These are phyloP conservation scores for Leptomonas seymouri DNA, from an alignment of 208 protist genomes.

Conservation along the genomic window DNA sequence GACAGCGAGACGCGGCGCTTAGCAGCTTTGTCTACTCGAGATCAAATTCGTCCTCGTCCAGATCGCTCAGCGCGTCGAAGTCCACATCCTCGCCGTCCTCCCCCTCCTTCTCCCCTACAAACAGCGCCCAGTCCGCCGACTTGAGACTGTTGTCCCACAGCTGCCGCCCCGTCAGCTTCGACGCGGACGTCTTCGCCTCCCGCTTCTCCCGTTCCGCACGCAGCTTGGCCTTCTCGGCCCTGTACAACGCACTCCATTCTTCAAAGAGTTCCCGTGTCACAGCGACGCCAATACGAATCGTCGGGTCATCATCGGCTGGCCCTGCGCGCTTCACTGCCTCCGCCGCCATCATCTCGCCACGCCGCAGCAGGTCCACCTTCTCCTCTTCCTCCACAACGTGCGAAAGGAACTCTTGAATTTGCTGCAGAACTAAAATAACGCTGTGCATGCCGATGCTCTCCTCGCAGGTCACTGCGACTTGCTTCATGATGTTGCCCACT, in stretches of 20 bases:
- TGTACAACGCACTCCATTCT: slow-evolving; percentile 74
- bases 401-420: slow-evolving; percentile 71
- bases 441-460: slow-evolving; percentile 82
- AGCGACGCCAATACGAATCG: slow-evolving; percentile 76
- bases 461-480: slow-evolving; percentile 58
- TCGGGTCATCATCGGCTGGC: slow-evolving; percentile 53
- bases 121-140: slow-evolving; percentile 82
- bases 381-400: slow-evolving; percentile 64
- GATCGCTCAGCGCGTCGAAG: slow-evolving; percentile 42
- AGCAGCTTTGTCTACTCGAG: too few species aligned
- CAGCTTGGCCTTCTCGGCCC: slow-evolving; percentile 51
- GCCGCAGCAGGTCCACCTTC: slow-evolving; percentile 66
- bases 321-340: slow-evolving; percentile 40
- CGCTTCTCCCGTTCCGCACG: slow-evolving; percentile 50
- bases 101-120: slow-evolving; percentile 45
- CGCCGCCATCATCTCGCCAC: slow-evolving; percentile 61
- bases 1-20: background rate
- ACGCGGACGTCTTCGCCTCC: slow-evolving; percentile 36
- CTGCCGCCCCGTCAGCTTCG: slow-evolving; percentile 85
- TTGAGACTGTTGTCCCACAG: slow-evolving; percentile 85
- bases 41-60: slow-evolving; percentile 73
- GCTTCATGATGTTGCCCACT: slow-evolving; percentile 51
- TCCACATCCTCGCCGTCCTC: slow-evolving; percentile 80
- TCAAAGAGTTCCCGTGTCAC: slow-evolving; percentile 85
- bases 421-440: slow-evolving; percentile 75